phyloP scores from a whole-genome alignment of 495 filamentous ascomycete genomes.

The Parachaetomium inaequale region DNA sequence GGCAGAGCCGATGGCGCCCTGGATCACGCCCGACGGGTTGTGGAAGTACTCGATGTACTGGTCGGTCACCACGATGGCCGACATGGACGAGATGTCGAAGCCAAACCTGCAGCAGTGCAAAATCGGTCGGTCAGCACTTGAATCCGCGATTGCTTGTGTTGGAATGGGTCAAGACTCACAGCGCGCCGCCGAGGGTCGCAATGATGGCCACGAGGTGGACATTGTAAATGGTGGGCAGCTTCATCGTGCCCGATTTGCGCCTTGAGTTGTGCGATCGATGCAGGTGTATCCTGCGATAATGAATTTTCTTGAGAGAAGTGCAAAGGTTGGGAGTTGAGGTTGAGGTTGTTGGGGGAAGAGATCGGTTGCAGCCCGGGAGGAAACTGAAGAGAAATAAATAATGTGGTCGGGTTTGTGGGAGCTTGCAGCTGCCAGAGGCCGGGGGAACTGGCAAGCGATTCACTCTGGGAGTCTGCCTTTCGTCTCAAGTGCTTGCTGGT shows the following conservation, averaged over 20 bases:
- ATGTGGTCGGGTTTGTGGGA: too few species aligned
- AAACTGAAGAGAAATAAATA: too few species aligned
- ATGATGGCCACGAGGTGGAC: constrained; percentile 61
- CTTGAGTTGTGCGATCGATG: too few species aligned
- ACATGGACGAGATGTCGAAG: constrained; percentile 62
- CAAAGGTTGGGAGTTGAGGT: too few species aligned
- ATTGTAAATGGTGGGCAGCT: constrained; percentile 55
- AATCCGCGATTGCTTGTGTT: background rate
- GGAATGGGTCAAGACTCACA: constrained; percentile 34
- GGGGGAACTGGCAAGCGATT: too few species aligned
- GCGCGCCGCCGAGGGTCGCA: constrained; percentile 58
- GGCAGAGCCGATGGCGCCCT: constrained; percentile 60
- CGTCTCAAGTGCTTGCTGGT: too few species aligned
- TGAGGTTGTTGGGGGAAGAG: too few species aligned
- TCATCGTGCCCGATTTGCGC: constrained; percentile 5
- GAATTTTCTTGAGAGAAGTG: too few species aligned
- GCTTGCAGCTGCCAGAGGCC: too few species aligned
- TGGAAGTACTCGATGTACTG: constrained; percentile 68
- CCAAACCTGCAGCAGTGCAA: constrained; percentile 47
- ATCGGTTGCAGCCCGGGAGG: too few species aligned
- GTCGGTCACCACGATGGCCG: constrained; percentile 64
- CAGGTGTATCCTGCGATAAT: too few species aligned
- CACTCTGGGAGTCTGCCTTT: too few species aligned
- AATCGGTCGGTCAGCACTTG: background rate
- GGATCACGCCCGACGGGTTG: constrained; percentile 58